phyloP scores from a whole-genome alignment of 345 rosid genomes.

The Salix udensis region DNA sequence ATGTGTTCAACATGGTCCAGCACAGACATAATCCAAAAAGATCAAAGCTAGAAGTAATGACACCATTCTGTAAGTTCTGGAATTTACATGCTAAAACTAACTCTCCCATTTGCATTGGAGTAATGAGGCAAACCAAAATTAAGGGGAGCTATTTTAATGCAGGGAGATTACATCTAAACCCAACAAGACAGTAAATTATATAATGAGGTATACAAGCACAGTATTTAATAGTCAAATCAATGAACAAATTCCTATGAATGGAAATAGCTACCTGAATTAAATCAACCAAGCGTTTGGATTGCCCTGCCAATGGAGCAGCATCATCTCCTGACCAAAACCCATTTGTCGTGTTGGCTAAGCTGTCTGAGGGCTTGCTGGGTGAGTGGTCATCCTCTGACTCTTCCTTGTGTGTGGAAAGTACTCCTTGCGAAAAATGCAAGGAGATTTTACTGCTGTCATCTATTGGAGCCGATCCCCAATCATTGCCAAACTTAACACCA shows the following conservation, averaged over 20 bases:
- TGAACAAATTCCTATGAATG: neutral
- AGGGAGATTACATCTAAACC: neutral
- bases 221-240: neutral
- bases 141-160: neutral
- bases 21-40: neutral
- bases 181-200: neutral
- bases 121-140: neutral
- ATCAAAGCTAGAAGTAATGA: neutral
- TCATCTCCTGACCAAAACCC: conserved; percentile 22
- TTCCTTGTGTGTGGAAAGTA: conserved; percentile 61
- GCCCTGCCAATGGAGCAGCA: conserved; percentile 22
- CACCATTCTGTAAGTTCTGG: neutral
- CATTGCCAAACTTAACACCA: conserved; percentile 35
- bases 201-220: neutral
- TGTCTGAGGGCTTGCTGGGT: conserved; percentile 24
- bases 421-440: conserved; percentile 31
- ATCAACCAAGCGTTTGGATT: conserved; percentile 28
- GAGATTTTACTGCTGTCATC: conserved; percentile 26
- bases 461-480: conserved; percentile 24
- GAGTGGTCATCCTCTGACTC: conserved; percentile 49
- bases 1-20: neutral
- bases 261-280: conserved; percentile 36
- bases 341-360: conserved; percentile 18
- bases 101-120: neutral
- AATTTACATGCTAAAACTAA: neutral